Evolutionary conservation across 2,329 filamentous ascomycete species (phyloP), one percentile per base, ranked within the genome.

Genomic region (Penicillium griseofulvum): DNA sequence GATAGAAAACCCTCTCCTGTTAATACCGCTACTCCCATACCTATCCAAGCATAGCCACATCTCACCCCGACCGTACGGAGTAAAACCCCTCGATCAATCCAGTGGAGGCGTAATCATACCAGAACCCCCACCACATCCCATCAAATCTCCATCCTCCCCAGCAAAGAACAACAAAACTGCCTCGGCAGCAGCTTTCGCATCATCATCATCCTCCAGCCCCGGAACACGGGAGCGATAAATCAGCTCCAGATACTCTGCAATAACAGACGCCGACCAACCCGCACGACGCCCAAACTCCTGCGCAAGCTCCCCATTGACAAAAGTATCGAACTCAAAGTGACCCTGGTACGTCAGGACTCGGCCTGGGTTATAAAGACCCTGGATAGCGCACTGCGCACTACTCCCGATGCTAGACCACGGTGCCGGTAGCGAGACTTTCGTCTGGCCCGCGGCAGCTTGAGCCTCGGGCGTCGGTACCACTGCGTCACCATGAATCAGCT

Each of bases 401-500:
- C 50, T 59, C 1, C 69, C 69, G 5, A 72, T 59, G 42, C 62
- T 71, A 24, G 69, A 52, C 69, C 69, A 72, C 1, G 67, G 66
- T 1, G 56, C 24, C 0, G 69, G 68, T 5, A 70, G 56, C 1
- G 50, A 38, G 16, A 58, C 37, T 0, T 48, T 31, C 3, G 29
- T 39, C 14, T 36, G 14, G 12, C 34, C 42, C 4, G 53, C 46
- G 5, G 48, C 44, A 3, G 44, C 47, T 16, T 26, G 16, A 2
- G 56, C 51, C 4, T 51, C 55, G 9, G 31, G 48, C 0, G 57
- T 55, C 2, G 64, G 54, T 2, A 66, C 57, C 0, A 74, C 71
- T 17, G 61, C 61, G 28, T 74, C 71, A 4, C 68, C 65, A 45
- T 74, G 71, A 8, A 74, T 58, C 22, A 73, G 57, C 54, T 74